phyloP scores from a whole-genome alignment of 2,329 filamentous ascomycete genomes.

The Pseudogymnoascus sp. region DNA sequence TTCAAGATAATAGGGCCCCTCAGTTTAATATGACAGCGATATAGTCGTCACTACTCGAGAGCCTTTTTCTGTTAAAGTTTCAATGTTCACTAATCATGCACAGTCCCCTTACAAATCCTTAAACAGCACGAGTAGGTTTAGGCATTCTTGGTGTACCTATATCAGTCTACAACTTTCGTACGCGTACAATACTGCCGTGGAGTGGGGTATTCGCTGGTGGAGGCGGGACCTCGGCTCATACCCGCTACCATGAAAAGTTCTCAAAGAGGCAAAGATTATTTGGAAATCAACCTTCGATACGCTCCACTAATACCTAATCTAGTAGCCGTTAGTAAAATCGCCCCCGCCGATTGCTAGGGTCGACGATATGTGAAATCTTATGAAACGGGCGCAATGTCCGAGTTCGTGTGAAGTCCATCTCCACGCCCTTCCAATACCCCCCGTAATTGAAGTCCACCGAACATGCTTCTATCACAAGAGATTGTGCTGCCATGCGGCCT shows the following conservation, averaged over 20 bases:
- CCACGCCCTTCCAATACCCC: background rate
- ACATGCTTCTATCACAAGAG: background rate
- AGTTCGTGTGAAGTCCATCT: background rate
- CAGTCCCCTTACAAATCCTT: no score
- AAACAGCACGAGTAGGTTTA: no score
- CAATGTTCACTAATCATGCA: no score
- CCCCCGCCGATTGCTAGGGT: background rate
- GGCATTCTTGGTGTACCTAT: no score
- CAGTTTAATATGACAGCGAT: no score
- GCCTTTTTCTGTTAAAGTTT: no score
- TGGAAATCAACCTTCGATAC: background rate
- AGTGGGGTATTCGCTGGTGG: background rate
- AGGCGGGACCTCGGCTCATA: background rate
- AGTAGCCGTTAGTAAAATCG: background rate
- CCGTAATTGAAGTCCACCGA: background rate
- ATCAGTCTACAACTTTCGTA: no score
- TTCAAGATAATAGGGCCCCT: no score
- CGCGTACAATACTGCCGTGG: no score
- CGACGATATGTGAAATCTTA: background rate
- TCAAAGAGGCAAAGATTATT: background rate
- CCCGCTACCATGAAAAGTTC: background rate
- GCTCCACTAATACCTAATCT: background rate
- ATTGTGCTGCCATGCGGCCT: slow-evolving; percentile 43
- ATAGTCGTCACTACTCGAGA: no score
- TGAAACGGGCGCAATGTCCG: background rate